Evolutionary conservation across 225 moss, liverwort and hornwort species (phyloP).

Genomic region (Marchantia paleacea): DNA sequence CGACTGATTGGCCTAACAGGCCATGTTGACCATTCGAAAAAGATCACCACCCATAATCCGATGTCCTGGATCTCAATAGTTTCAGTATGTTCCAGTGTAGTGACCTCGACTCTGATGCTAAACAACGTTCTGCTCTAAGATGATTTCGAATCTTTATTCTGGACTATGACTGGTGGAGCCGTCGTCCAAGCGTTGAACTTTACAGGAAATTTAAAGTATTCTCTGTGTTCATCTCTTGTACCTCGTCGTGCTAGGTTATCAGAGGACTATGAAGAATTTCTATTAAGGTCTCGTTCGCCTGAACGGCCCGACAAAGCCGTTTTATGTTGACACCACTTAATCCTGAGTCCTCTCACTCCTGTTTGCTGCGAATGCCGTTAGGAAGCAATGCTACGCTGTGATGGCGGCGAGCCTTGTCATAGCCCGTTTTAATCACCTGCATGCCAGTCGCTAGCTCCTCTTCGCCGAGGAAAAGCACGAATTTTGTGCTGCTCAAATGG

Average conservation of each 20-base stretch:
- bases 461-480: constrained; percentile 5
- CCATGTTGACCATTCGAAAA: constrained; percentile 45
- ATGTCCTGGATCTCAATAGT: constrained; percentile 1
- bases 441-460: not conserved
- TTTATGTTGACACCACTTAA: constrained; percentile 13
- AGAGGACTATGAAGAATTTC: constrained; percentile 15
- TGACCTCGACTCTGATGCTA: no score
- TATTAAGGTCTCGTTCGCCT: constrained; percentile 25
- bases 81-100: no score
- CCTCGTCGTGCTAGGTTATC: not conserved
- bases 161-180: no score
- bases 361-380: not conserved
- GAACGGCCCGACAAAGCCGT: constrained; percentile 24
- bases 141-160: no score
- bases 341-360: not conserved
- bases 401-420: constrained; percentile 1
- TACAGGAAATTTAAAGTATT: no score
- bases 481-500: not conserved
- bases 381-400: not conserved
- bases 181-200: no score
- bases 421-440: not conserved
- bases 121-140: no score
- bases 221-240: not conserved
- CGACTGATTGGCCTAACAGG: constrained; percentile 38
- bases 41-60: constrained; percentile 63